phyloP scores from a whole-genome alignment of 257 asterid species.

The Solanum tarijense region DNA sequence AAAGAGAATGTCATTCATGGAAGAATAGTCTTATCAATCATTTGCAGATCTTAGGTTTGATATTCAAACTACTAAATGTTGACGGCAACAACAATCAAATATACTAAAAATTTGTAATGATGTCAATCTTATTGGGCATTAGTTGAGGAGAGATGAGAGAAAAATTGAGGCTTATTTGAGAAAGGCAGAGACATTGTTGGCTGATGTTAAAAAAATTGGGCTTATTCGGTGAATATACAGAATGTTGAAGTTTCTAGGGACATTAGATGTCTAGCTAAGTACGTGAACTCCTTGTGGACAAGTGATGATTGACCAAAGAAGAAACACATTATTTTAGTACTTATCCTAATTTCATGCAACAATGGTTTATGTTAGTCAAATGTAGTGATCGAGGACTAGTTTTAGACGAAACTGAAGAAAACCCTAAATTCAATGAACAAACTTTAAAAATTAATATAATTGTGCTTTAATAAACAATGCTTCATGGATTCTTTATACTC shows the following conservation, averaged over 20 bases:
- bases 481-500: neutral
- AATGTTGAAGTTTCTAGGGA: neutral
- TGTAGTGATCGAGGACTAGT: neutral
- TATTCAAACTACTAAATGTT: neutral
- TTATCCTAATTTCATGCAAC: neutral
- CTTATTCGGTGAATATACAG: neutral
- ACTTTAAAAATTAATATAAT: neutral
- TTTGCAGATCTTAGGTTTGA: neutral
- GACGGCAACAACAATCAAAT: neutral
- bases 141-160: neutral
- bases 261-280: neutral
- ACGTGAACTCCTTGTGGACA: neutral
- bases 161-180: neutral
- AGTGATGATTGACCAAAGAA: neutral
- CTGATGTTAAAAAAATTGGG: neutral
- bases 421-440: neutral
- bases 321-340: neutral
- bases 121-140: neutral
- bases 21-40: neutral
- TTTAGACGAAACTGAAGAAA: neutral
- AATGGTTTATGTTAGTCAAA: neutral
- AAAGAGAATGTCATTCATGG: neutral
- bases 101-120: neutral
- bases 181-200: neutral
- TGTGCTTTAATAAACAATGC: neutral